A percentile compares a stretch with the other conserved stretches of the same genome.
Conservation (phyloP, 306 rosid species). For the Comarum palustre region DNA sequence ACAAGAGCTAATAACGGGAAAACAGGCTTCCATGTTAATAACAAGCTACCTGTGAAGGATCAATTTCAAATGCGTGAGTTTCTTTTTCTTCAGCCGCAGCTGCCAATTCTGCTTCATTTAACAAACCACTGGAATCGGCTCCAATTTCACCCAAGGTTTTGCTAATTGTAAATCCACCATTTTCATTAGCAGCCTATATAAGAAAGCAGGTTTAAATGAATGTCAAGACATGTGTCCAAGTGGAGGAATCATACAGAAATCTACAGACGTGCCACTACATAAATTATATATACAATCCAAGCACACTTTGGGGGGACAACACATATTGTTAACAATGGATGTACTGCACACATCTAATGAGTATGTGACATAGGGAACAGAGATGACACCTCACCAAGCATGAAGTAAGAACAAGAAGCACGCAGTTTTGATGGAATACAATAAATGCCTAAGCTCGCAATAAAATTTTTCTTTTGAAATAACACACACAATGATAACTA, state of each 20-base stretch:
- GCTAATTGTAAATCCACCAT: constrained; percentile 80
- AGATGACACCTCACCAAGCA: background rate
- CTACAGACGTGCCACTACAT: background rate
- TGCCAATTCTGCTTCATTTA: constrained; percentile 80
- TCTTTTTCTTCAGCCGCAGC: constrained; percentile 90
- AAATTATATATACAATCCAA: background rate
- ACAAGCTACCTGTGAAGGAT: constrained; percentile 67
- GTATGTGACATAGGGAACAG: background rate
- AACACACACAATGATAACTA: background rate
- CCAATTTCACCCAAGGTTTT: constrained; percentile 76
- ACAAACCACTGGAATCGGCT: constrained; percentile 64
- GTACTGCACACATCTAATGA: background rate
- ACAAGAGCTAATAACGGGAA: background rate
- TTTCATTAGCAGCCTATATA: constrained; percentile 53
- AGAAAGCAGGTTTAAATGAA: constrained; percentile 5
- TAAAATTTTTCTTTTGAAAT: background rate
- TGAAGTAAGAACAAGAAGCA: background rate
- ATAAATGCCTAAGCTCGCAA: background rate
- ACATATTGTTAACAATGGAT: background rate
- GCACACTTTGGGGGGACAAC: background rate
- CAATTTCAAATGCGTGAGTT: constrained; percentile 82
- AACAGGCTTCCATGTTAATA: constrained; percentile 8
- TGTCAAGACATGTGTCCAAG: constrained; percentile 1
- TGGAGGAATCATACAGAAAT: background rate
- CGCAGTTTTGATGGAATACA: background rate